Evolutionary conservation across 768 basidiomycete species (phyloP).

Genomic region (Russula sp.): DNA sequence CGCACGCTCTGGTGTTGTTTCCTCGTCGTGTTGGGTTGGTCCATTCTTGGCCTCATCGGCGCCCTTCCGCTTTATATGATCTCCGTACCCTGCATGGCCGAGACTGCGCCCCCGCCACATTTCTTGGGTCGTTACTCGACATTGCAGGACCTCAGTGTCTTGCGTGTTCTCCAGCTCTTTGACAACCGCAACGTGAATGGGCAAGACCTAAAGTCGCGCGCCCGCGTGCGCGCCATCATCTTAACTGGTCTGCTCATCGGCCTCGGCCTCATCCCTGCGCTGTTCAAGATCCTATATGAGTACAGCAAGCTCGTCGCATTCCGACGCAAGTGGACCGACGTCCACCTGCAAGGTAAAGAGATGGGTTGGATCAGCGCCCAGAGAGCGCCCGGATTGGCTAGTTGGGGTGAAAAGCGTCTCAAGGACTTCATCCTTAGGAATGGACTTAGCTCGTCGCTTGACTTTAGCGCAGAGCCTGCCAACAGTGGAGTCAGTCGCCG

Average conservation of each 20-base stretch:
- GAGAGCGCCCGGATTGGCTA: slow-evolving; percentile 57
- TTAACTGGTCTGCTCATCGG: slow-evolving; percentile 54
- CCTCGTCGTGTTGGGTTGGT: slow-evolving; percentile 57
- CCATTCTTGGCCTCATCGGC: slow-evolving; percentile 59
- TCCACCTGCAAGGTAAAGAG: slow-evolving; percentile 61
- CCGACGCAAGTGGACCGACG: slow-evolving; percentile 51
- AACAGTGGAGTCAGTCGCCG: slow-evolving; percentile 19
- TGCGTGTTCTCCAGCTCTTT: slow-evolving; percentile 60
- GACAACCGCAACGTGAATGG: slow-evolving; percentile 36
- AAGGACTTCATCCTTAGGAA: slow-evolving; percentile 61
- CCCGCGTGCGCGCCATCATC: slow-evolving; percentile 59
- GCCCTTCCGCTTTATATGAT: slow-evolving; percentile 70
- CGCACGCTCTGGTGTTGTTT: slow-evolving; percentile 63
- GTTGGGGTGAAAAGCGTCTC: slow-evolving; percentile 66
- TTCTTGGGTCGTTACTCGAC: slow-evolving; percentile 58
- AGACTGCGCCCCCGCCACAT: slow-evolving; percentile 36
- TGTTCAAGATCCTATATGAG: slow-evolving; percentile 58
- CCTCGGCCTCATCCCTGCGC: slow-evolving; percentile 56
- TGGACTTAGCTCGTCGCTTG: slow-evolving; percentile 57
- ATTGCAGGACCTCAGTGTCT: slow-evolving; percentile 68
- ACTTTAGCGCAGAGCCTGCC: slow-evolving; percentile 25
- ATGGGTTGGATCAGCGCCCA: slow-evolving; percentile 66
- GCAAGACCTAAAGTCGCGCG: slow-evolving; percentile 34
- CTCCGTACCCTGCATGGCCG: slow-evolving; percentile 57
- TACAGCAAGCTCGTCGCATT: slow-evolving; percentile 50